phyloP scores from a whole-genome alignment of 768 basidiomycete species.

The Pisolithus microcarpus region DNA sequence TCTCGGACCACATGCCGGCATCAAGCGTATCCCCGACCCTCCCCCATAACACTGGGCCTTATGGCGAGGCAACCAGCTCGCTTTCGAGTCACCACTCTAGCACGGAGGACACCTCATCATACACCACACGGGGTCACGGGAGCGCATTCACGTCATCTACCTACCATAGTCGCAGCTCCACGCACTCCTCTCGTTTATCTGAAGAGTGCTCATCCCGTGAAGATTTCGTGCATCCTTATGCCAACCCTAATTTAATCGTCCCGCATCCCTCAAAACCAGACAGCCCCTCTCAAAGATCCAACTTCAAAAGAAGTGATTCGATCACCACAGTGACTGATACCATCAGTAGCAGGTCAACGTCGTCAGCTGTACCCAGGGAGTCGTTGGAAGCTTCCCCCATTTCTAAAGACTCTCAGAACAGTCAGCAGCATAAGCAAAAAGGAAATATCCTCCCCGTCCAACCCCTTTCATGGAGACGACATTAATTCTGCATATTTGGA shows the following conservation, averaged over 20 bases:
- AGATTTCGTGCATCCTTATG: conserved; percentile 63
- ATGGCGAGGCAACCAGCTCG: conserved; percentile 19
- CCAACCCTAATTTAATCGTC: conserved; percentile 63
- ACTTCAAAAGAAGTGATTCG: conserved; percentile 42
- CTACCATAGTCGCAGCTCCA: conserved; percentile 9
- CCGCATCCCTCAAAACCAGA: conserved; percentile 28
- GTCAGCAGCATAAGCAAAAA: conserved; percentile 31
- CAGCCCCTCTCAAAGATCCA: conserved; percentile 22
- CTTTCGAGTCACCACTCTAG: conserved; percentile 4
- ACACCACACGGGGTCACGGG: conserved; percentile 8
- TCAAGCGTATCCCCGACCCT: conserved; percentile 24
- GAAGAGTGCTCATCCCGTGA: conserved; percentile 29
- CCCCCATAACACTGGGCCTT: conserved; percentile 39
- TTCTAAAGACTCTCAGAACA: conserved; percentile 12
- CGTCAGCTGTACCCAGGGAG: conserved; percentile 30
- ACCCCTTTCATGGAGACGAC: conserved; percentile 28
- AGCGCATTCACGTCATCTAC: conserved; percentile 1
- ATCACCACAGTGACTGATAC: conserved; percentile 44
- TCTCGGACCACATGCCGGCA: conserved; percentile 49
- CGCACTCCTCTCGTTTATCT: conserved; percentile 21
- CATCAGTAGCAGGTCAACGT: conserved; percentile 30
- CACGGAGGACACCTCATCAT: conserved; percentile 5
- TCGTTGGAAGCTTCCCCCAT: conserved; percentile 22
- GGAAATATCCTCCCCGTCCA: conserved; percentile 52
- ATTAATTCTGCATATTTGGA: conserved; percentile 22